phyloP scores from a whole-genome alignment of 495 filamentous ascomycete genomes.

The Talaromyces proteolyticus region DNA sequence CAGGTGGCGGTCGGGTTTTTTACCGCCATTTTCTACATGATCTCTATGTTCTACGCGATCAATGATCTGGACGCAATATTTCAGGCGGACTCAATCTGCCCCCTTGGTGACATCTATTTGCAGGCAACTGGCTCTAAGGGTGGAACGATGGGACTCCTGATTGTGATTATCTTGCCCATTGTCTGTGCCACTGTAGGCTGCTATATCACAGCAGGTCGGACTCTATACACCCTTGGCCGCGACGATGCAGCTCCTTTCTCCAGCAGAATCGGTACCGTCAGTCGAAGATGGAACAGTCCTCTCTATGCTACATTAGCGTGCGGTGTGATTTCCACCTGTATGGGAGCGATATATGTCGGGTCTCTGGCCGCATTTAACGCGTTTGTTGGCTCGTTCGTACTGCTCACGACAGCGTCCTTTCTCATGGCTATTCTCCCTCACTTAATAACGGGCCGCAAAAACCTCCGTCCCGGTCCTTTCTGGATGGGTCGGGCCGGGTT shows the following conservation, averaged over 20 bases:
- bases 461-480: conserved; percentile 64
- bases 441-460: conserved; percentile 52
- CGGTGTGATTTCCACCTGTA: conserved; percentile 46
- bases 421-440: conserved; percentile 66
- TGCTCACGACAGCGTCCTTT: conserved; percentile 68
- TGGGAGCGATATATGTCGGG: conserved; percentile 67
- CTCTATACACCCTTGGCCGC: conserved; percentile 49
- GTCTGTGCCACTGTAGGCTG: neutral
- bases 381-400: conserved; percentile 67
- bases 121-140: conserved; percentile 60
- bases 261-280: conserved; percentile 25
- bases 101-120: conserved; percentile 64
- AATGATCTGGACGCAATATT: conserved; percentile 56
- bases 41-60: conserved; percentile 65
- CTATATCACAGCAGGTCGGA: neutral
- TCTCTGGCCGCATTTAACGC: conserved; percentile 64
- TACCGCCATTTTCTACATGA: conserved; percentile 52
- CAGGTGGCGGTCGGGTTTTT: conserved; percentile 23
- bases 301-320: conserved; percentile 48
- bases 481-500: conserved; percentile 54
- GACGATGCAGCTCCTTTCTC: conserved; percentile 49
- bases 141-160: conserved; percentile 54
- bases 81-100: conserved; percentile 52
- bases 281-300: conserved; percentile 46
- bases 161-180: conserved; percentile 45